These are phyloP conservation scores for Clitoria ternatea DNA, from an alignment of 306 rosid genomes.

Conservation along the genomic window DNA sequence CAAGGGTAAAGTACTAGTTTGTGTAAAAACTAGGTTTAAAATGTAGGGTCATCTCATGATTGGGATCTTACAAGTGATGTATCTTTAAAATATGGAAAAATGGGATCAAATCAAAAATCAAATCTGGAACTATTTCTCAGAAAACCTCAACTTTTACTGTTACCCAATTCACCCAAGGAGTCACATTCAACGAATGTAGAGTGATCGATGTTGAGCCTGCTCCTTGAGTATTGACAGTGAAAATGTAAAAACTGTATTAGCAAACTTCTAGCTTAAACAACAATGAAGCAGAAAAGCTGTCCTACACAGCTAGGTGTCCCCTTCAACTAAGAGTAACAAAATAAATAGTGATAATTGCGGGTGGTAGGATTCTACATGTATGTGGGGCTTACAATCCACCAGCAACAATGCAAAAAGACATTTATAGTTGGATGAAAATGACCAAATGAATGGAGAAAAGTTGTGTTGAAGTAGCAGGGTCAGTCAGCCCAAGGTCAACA, in stretches of 20 bases:
- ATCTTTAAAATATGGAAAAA: background rate
- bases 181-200: background rate
- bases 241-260: conserved; percentile 3
- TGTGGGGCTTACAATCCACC: background rate
- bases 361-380: background rate
- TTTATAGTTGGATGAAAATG: background rate
- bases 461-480: background rate
- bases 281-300: background rate
- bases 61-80: background rate
- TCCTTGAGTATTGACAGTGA: background rate
- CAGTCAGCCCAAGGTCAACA: background rate
- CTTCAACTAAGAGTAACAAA: conserved; percentile 2
- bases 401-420: background rate
- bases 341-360: background rate
- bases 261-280: background rate
- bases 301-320: background rate
- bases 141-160: background rate
- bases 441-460: background rate
- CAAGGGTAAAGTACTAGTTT: too few species aligned
- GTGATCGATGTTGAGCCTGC: background rate
- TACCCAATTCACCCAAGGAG: background rate
- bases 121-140: background rate
- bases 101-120: background rate
- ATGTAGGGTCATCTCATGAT: background rate
- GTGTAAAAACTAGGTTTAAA: too few species aligned